Conservation (phyloP, 805 yeast species). For the Hanseniaspora taiwanica region DNA sequence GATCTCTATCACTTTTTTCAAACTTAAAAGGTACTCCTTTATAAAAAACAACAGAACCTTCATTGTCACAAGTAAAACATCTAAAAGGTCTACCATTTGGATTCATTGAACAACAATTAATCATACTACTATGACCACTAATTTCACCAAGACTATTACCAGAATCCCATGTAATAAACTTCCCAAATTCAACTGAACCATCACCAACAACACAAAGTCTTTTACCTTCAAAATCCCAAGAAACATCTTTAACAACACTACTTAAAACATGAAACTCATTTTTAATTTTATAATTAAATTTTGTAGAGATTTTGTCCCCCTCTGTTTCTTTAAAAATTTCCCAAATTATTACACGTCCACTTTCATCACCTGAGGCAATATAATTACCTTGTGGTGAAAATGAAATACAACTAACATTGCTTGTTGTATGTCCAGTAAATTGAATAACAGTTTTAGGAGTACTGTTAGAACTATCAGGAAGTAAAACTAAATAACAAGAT, state of each 20-base stretch:
- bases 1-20: slow-evolving; percentile 51
- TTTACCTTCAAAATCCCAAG: slow-evolving; percentile 84
- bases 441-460: slow-evolving; percentile 33
- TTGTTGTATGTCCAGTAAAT: slow-evolving; percentile 53
- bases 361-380: slow-evolving; percentile 81
- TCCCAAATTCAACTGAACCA: slow-evolving; percentile 86
- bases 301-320: too few species aligned
- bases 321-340: slow-evolving; percentile 24
- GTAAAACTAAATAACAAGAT: slow-evolving; percentile 58
- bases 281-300: slow-evolving; percentile 46
- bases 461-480: slow-evolving; percentile 31
- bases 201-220: slow-evolving; percentile 90
- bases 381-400: slow-evolving; percentile 79
- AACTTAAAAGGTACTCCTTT: slow-evolving; percentile 94
- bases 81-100: slow-evolving; percentile 74
- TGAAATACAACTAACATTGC: slow-evolving; percentile 66
- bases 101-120: slow-evolving; percentile 75
- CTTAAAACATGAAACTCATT: slow-evolving; percentile 69
- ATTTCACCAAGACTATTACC: slow-evolving; percentile 97
- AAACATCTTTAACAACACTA: slow-evolving; percentile 69
- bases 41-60: slow-evolving; percentile 68
- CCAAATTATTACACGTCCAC: slow-evolving; percentile 89
- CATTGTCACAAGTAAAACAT: slow-evolving; percentile 89
- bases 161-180: slow-evolving; percentile 83
- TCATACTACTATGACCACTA: slow-evolving; percentile 75